Evolutionary conservation across 2,329 filamentous ascomycete species (phyloP), one percentile per base, ranked within the genome.

Genomic region (Diaporthe caulivora): DNA sequence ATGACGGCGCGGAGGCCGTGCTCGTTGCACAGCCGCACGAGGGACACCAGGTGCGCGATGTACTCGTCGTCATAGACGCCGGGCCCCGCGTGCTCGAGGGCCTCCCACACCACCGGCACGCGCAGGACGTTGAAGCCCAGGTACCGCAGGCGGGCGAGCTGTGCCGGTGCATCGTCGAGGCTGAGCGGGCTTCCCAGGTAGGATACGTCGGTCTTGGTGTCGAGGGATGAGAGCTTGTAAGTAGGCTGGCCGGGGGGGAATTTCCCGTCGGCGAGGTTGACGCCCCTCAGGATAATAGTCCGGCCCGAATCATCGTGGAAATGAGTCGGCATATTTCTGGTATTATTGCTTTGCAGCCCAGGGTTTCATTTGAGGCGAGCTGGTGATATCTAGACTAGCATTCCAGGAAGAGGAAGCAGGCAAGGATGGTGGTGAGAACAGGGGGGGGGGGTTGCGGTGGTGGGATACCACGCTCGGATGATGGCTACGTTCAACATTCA

Each of bases 21-120:
- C 9, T 76, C 72, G 68, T 54, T 72, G 57, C 77, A 77, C 7
- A 77, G 64, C 40, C 74, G 49, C 64, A 78, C 75, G 0, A 78
- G 72, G 5, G 67, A 47, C 17, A 54, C 55, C 11, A 76, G 47
- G 65, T 78, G 74, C 8, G 72, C 72, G 49, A 78, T 76, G 73
- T 78, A 79, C 31, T 75, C 73, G 7, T 79, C 76, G 31, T 78
- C 78, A 62, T 79, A 79, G 31, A 75, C 65, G 3, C 76, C 78
- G 0, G 78, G 78, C 0, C 78, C 78, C 0, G 53, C 75, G 53
- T 79, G 77, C 64, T 79, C 78, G 34, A 78, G 73, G 15, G 75
- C 77, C 53, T 78, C 77, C 78, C 77, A 78, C 47, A 74, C 71
- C 5, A 79, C 77, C 3, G 76, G 74, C 15, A 78, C 9, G 18